phyloP scores from a whole-genome alignment of 352 stramenopile species.

The Pythium oligandrum region DNA sequence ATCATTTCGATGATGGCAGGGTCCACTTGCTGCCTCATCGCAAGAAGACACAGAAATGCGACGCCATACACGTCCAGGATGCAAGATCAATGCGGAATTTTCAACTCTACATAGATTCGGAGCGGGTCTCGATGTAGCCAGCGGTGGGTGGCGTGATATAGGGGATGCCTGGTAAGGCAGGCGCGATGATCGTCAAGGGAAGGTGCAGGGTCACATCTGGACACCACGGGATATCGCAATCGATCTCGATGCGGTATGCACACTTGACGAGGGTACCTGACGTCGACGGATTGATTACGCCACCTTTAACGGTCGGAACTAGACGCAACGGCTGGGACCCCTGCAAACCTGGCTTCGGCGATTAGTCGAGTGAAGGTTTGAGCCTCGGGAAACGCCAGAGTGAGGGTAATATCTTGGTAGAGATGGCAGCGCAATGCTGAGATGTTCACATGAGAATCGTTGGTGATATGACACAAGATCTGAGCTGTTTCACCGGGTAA shows the following conservation, averaged over 20 bases:
- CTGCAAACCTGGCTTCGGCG: slow-evolving; percentile 36
- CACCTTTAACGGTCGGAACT: slow-evolving; percentile 15
- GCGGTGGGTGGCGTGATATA: slow-evolving; percentile 6
- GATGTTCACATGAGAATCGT: slow-evolving; percentile 52
- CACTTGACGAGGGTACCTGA: slow-evolving; percentile 42
- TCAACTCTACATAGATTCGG: no score
- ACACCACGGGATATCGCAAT: slow-evolving; percentile 67
- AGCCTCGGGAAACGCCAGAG: slow-evolving; percentile 17
- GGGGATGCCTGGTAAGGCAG: slow-evolving; percentile 5
- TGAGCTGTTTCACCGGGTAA: slow-evolving; percentile 47
- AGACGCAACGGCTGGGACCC: slow-evolving; percentile 47
- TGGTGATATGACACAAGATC: slow-evolving; percentile 60
- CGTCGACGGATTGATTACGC: slow-evolving; percentile 42
- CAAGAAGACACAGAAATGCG: no score
- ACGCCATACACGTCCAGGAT: not conserved
- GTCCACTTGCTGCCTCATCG: no score
- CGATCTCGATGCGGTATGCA: slow-evolving; percentile 53
- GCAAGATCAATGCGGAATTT: no score
- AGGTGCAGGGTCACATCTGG: slow-evolving; percentile 52
- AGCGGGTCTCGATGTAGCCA: slow-evolving; percentile 7
- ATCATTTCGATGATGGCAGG: no score
- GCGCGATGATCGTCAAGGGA: slow-evolving; percentile 45
- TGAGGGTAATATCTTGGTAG: slow-evolving; percentile 46
- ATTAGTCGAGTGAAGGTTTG: slow-evolving; percentile 39
- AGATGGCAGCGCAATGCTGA: slow-evolving; percentile 45